Percentiles rank a stretch among this genome's conserved stretches.
Conservation (phyloP, 2,329 filamentous ascomycete genomes). For the Rutstroemia sydowiana region DNA sequence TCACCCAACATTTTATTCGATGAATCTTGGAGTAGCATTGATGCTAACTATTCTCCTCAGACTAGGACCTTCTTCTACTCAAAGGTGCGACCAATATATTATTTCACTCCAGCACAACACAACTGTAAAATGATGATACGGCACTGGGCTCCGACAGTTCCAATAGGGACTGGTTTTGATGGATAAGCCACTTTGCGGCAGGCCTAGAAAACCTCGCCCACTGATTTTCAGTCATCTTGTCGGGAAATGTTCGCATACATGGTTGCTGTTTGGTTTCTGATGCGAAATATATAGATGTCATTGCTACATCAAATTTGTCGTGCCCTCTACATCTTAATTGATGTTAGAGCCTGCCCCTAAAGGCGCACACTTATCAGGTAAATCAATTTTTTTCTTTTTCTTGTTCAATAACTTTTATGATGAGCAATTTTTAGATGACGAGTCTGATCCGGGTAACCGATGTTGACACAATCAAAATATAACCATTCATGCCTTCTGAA, state of each 20-base stretch:
- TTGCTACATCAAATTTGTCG: neutral
- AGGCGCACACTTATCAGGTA: slow-evolving; percentile 11
- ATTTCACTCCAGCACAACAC: slow-evolving; percentile 2
- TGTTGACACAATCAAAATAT: slow-evolving; percentile 58
- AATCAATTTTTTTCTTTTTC: slow-evolving; percentile 12
- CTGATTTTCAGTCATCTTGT: slow-evolving; percentile 51
- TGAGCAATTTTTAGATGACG: slow-evolving; percentile 60
- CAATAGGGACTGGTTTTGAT: slow-evolving; percentile 48
- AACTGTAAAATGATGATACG: slow-evolving; percentile 64
- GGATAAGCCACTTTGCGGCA: slow-evolving; percentile 88
- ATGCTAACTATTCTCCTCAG: slow-evolving; percentile 5
- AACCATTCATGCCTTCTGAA: slow-evolving; percentile 66
- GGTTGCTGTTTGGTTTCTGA: slow-evolving; percentile 4
- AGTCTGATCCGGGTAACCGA: slow-evolving; percentile 69
- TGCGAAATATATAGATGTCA: neutral
- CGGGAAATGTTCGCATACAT: neutral
- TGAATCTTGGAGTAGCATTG: neutral
- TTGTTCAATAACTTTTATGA: slow-evolving; percentile 31
- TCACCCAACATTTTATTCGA: neutral
- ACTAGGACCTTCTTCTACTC: neutral
- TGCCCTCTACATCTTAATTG: neutral
- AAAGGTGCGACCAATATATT: slow-evolving; percentile 15
- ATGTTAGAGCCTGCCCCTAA: neutral
- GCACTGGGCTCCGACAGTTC: slow-evolving; percentile 93
- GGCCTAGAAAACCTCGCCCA: slow-evolving; percentile 99